Evolutionary conservation across 129 eudicot genomes (phyloP), one percentile per base, ranked within the genome.

Genomic region (Pseudognaphalium luteoalbum): DNA sequence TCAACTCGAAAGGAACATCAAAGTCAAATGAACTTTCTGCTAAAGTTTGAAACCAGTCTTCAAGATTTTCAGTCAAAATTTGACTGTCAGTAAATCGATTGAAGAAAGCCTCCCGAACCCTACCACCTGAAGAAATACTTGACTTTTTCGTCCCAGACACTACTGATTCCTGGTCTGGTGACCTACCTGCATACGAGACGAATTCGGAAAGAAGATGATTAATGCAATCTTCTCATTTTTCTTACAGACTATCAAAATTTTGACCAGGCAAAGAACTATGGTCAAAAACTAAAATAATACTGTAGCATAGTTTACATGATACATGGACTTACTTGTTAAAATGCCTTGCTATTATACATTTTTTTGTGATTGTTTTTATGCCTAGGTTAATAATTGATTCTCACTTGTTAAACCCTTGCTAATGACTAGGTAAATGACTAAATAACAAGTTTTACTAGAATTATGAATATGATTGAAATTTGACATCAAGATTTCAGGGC

Each of bases 1-100:
- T 87, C 28, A 91, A 79, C 83, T 94, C 99, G 22, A 94, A 94
- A 70, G 99, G 99, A 81, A 87, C 88, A 65, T 87, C 97, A 39
- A 89, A 89, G 68, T 79, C 58, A 5, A 64, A 74, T 61, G 87
- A 78, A 22, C 81, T 66, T 85, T 83, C 90, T 28, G 81, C 60
- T 71, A 89, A 61, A 76, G 81, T 79, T 59, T 87, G 91, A 57
- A 85, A 84, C 96, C 97, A 94, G 39, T 85, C 83, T 60, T 81
- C 83, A 16, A 94, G 96, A 68, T 85, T 80, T 39, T 81, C 69
- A 5, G 71, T 83, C 78, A 91, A 83, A 68, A 60, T 78, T 76
- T 87, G 85, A 81, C 96, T 87, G 76, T 89, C 96, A 6, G 87
- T 84, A 81, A 94, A 91, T 80, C 92, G 86, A 56, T 84, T 88